Evolutionary conservation across 352 stramenopile genomes (phyloP), one percentile per base, ranked within the genome.

Genomic region (Phytophthora fragariaefolia): DNA sequence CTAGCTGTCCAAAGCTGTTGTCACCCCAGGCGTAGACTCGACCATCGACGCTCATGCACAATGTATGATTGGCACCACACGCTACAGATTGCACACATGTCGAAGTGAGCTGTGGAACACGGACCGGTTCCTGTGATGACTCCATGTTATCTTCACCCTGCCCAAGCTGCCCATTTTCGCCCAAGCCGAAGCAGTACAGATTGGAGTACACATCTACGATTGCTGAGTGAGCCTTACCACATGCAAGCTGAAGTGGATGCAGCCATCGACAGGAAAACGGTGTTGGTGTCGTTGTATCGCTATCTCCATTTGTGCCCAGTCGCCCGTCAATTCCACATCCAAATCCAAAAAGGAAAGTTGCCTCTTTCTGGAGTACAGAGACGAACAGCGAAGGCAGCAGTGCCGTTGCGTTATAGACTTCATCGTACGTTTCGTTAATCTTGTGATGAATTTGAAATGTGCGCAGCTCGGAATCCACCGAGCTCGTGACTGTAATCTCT

Each of bases 371-470:
- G 6, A 92, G 49, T 15, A 92, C 77, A 13, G 82, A 89, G 13
- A 91, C 82, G 45, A 89, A 91, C 8, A 91, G 71, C 0, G 82
- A 91, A 26, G 82, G 82, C 20, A 91, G 66, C 48, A 79, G 63
- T 3, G 79, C 77, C 17, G 52, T 76, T 3, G 71, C 53, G 46
- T 76, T 80, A 70, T 77, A 90, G 0, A 84, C 51, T 26, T 85
- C 72, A 46, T 87, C 69, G 69, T 82, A 79, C 12, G 66, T 80
- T 28, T 87, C 74, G 61, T 84, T 47, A 27, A 89, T 84, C 62
- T 85, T 90, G 77, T 91, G 84, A 50, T 90, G 75, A 67, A 93
- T 90, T 70, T 89, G 80, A 46, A 90, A 82, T 12, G 80, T 90
- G 6, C 76, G 74, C 20, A 90, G 58, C 32, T 91, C 78, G 3